Evolutionary conservation across 352 stramenopile genomes (phyloP), one percentile per base, ranked within the genome.

Genomic region (Thalassiosira exigua): DNA sequence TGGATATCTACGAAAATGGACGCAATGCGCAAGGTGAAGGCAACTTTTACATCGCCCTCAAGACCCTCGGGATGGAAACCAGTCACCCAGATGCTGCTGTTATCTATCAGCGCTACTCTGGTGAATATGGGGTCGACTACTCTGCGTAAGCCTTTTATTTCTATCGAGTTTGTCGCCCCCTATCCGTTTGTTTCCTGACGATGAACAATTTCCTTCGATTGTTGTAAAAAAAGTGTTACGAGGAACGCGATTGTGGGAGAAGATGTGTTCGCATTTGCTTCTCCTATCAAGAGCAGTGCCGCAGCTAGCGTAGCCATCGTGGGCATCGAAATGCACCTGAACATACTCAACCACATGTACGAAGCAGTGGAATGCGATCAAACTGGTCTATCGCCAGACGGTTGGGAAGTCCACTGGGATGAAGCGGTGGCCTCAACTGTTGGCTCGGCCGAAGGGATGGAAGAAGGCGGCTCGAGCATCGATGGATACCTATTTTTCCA

Each of bases 1-100:
- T 75, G 24, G 86, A 94, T 32, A 84, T 90, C 29, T 94, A 92
- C 42, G 42, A 68, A n/a, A 77, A 90, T 73, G 90, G 90, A 30
- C 84, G 83, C 27, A 93, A 93, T 82, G 71, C 73, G 7, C 60
- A 80, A 27, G 44, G 50, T 26, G 46, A 78, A 2, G 33, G 17
- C n/a, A 36, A 33, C 4, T 54, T 46, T 22, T 70, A 69, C 32
- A 59, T 79, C 32, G 76, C 75, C 17, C 62, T 94, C 11, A 33
- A 81, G 7, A 30, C 69, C 17, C 60, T 87, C n/a, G 57, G 32
- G 5, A 56, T 62, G 9, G 51, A 62, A 9, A 41, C 21, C 46
- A 24, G 39, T 72, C 17, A 72, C 50, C 11, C 46, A 33, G 59
- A 42, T 39, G 57, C 33, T n/a, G 69, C 48, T n/a, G 30, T 22